Evolutionary conservation across 2,329 filamentous ascomycete species (phyloP).

Genomic region (Colletotrichum destructivum): DNA sequence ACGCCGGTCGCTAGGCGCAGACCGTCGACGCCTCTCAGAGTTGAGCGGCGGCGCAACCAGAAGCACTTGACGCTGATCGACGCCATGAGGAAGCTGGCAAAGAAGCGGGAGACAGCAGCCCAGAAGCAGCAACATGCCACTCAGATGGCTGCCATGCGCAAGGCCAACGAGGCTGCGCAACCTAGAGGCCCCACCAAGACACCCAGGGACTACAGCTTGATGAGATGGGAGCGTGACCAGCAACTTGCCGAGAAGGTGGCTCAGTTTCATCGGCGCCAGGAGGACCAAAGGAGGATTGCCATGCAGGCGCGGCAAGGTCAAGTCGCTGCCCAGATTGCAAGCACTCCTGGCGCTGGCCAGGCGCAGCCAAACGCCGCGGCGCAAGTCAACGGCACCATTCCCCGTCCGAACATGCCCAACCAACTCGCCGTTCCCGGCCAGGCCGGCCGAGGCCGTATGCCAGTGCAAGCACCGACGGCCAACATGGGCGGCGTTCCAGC

Average conservation of each 20-base stretch:
- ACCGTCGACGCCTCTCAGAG: constrained; percentile 84
- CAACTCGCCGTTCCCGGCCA: constrained; percentile 64
- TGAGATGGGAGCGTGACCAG: constrained; percentile 90
- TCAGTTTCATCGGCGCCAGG: constrained; percentile 71
- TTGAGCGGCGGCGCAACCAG: constrained; percentile 88
- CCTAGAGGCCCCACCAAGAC: constrained; percentile 75
- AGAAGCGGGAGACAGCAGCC: constrained; percentile 88
- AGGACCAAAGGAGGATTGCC: constrained; percentile 65
- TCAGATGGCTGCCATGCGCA: constrained; percentile 84
- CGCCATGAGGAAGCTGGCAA: constrained; percentile 94
- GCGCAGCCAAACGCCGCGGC: constrained; percentile 47
- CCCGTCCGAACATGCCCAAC: constrained; percentile 60
- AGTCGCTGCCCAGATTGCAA: constrained; percentile 59
- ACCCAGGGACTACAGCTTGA: constrained; percentile 89
- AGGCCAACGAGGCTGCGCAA: constrained; percentile 77
- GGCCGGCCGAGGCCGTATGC: constrained; percentile 62
- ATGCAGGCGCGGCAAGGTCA: constrained; percentile 63
- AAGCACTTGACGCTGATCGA: constrained; percentile 92
- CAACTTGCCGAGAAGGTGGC: constrained; percentile 73
- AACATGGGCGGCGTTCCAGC: constrained; percentile 63
- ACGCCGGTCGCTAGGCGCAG: constrained; percentile 73
- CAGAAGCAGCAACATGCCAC: constrained; percentile 91
- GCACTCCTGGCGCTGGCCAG: constrained; percentile 51
- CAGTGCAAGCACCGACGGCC: constrained; percentile 68
- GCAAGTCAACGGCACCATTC: constrained; percentile 48